Conservation (phyloP, 2,329 filamentous ascomycete genomes). For the Nigrograna mackinnonii region DNA sequence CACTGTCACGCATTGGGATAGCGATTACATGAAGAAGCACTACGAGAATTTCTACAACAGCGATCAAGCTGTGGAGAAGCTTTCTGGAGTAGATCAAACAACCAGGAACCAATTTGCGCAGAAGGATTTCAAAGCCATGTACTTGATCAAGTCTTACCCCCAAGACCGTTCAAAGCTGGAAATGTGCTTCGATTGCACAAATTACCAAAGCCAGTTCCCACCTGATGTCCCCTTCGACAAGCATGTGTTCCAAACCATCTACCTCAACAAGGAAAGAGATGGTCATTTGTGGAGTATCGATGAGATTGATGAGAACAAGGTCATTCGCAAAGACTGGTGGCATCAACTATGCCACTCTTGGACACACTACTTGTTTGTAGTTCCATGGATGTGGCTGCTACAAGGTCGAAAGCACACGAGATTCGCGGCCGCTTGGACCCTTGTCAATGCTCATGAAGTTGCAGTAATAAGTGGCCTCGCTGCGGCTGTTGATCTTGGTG, state of each 20-base stretch:
- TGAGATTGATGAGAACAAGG: constrained; percentile 62
- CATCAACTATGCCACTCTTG: constrained; percentile 67
- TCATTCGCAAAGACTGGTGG: constrained; percentile 69
- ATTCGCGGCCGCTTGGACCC: constrained; percentile 70
- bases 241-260: constrained; percentile 73
- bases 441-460: constrained; percentile 72
- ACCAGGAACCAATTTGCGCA: constrained; percentile 49
- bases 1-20: constrained; percentile 70
- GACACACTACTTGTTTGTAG: constrained; percentile 67
- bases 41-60: constrained; percentile 66
- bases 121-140: constrained; percentile 65
- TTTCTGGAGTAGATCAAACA: constrained; percentile 48
- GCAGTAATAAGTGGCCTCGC: constrained; percentile 73
- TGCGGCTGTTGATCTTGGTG: constrained; percentile 70
- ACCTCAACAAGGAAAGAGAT: constrained; percentile 61
- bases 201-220: constrained; percentile 73
- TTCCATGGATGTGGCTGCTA: constrained; percentile 73
- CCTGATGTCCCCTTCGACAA: constrained; percentile 58
- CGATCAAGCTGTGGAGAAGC: constrained; percentile 47
- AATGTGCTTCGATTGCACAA: constrained; percentile 73
- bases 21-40: constrained; percentile 67
- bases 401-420: constrained; percentile 66
- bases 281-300: constrained; percentile 61
- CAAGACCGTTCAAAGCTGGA: constrained; percentile 60
- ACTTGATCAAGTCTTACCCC: constrained; percentile 65